Conservation (phyloP, 2,329 filamentous ascomycete species). For the Paecilomyces formosus region DNA sequence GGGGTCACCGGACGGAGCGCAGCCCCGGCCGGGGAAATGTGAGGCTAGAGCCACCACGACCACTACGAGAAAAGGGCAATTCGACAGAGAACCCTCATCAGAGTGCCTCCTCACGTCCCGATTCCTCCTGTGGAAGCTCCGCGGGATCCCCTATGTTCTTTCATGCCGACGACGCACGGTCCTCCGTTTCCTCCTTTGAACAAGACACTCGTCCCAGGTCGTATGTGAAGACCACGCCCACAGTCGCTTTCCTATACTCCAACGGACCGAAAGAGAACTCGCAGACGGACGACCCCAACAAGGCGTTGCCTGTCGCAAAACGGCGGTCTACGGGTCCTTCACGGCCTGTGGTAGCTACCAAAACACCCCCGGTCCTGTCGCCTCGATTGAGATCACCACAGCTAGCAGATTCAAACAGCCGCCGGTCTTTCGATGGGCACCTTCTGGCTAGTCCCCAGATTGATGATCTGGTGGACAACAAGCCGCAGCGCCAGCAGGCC, state of each 20-base stretch:
- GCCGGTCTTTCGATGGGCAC: slow-evolving; percentile 15
- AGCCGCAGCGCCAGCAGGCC: slow-evolving; percentile 13
- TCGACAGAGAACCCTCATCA: slow-evolving; percentile 25
- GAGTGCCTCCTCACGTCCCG: slow-evolving; percentile 19
- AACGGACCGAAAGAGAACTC: slow-evolving; percentile 28
- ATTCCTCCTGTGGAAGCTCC: slow-evolving; percentile 26
- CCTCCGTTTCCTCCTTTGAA: slow-evolving; percentile 32
- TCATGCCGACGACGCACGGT: slow-evolving; percentile 72
- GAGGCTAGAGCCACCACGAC: slow-evolving; percentile 22
- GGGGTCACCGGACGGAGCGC: slow-evolving; percentile 22
- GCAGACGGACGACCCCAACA: slow-evolving; percentile 12
- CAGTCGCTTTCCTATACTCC: slow-evolving; percentile 29
- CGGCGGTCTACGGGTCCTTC: slow-evolving; percentile 24
- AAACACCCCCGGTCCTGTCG: slow-evolving; percentile 16
- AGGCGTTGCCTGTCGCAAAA: slow-evolving; percentile 10
- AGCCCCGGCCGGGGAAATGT: slow-evolving; percentile 24
- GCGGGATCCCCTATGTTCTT: slow-evolving; percentile 66
- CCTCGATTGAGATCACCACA: slow-evolving; percentile 24
- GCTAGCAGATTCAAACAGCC: slow-evolving; percentile 16
- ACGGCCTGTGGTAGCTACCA: slow-evolving; percentile 15
- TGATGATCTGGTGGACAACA: slow-evolving; percentile 14
- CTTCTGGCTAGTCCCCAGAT: slow-evolving; percentile 11
- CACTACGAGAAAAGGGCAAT: slow-evolving; percentile 29
- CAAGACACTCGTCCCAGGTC: slow-evolving; percentile 19
- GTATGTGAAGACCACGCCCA: slow-evolving; percentile 16